Conservation (phyloP, 2,329 filamentous ascomycete genomes). For the Septoria linicola region DNA sequence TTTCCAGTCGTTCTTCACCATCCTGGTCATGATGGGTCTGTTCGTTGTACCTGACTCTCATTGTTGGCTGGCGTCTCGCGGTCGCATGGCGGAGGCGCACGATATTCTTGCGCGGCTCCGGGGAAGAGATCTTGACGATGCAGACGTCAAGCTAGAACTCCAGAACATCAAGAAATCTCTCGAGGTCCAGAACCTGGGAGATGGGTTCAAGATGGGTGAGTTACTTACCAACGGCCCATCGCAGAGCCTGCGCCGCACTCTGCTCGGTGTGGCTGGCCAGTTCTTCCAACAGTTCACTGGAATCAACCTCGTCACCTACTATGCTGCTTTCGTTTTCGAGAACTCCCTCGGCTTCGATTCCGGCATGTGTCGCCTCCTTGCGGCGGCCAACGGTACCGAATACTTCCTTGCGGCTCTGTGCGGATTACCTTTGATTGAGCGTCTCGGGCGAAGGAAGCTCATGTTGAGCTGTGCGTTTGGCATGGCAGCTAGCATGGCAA, state of each 20-base stretch:
- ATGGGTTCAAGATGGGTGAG: conserved; percentile 18
- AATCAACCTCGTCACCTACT: conserved; percentile 31
- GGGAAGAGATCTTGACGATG: conserved; percentile 50
- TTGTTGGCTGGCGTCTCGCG: conserved; percentile 42
- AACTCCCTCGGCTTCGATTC: conserved; percentile 51
- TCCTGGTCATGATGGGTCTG: conserved; percentile 48
- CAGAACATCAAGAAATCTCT: conserved; percentile 18
- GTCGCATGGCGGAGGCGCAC: conserved; percentile 48
- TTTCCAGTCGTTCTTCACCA: conserved; percentile 53
- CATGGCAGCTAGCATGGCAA: conserved; percentile 31
- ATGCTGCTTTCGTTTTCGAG: conserved; percentile 52
- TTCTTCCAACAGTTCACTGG: conserved; percentile 46
- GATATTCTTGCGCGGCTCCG: conserved; percentile 53
- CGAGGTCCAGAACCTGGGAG: conserved; percentile 12
- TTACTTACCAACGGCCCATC: conserved; percentile 17
- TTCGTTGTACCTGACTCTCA: conserved; percentile 57
- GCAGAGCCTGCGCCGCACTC: conserved; percentile 24
- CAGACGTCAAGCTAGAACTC: conserved; percentile 59
- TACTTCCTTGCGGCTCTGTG: conserved; percentile 30
- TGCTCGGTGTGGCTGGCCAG: conserved; percentile 45
- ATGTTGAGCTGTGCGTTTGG: conserved; percentile 30
- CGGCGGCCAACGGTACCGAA: conserved; percentile 27
- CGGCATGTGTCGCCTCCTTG: conserved; percentile 24
- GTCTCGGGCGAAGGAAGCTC: conserved; percentile 52
- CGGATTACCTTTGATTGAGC: conserved; percentile 64